Percentiles rank a stretch among this genome's conserved stretches.
phyloP scores from a whole-genome alignment of 106 monocot genomes.

The Dactylorhiza incarnata region DNA sequence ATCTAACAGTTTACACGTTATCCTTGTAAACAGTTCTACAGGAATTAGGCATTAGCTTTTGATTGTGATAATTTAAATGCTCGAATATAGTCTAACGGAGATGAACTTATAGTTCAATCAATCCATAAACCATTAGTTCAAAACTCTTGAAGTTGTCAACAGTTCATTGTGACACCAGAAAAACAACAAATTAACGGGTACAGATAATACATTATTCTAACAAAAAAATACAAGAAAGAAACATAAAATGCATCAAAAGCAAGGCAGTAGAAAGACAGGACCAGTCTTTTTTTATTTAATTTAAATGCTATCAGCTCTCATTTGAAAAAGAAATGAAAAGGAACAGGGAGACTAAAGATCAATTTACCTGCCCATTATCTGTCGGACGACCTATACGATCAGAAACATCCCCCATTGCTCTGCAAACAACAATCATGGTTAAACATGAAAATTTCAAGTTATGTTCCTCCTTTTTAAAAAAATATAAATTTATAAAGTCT shows the following conservation, averaged over 20 bases:
- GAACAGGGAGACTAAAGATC: background rate
- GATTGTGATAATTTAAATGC: background rate
- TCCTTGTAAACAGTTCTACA: too few species aligned
- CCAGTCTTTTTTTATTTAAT: background rate
- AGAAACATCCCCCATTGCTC: constrained; percentile 99
- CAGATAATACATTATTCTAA: background rate
- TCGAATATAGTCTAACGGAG: background rate
- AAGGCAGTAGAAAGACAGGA: background rate
- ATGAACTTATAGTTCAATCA: background rate
- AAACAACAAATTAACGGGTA: background rate
- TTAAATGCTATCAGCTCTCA: background rate
- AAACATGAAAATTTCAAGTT: background rate
- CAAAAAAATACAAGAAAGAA: background rate
- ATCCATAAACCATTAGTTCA: background rate
- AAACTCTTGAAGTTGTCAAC: background rate
- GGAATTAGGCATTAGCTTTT: too few species aligned
- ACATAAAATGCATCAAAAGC: background rate
- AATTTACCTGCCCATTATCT: constrained; percentile 89
- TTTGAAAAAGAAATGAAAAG: background rate
- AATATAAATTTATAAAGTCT: background rate
- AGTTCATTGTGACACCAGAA: background rate
- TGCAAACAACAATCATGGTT: constrained; percentile 29
- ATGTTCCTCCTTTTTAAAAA: background rate
- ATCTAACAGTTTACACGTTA: too few species aligned
- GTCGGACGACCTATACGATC: constrained; percentile 98